Evolutionary conservation across 345 rosid species (phyloP).

Genomic region (Eucalyptus tenuipes): DNA sequence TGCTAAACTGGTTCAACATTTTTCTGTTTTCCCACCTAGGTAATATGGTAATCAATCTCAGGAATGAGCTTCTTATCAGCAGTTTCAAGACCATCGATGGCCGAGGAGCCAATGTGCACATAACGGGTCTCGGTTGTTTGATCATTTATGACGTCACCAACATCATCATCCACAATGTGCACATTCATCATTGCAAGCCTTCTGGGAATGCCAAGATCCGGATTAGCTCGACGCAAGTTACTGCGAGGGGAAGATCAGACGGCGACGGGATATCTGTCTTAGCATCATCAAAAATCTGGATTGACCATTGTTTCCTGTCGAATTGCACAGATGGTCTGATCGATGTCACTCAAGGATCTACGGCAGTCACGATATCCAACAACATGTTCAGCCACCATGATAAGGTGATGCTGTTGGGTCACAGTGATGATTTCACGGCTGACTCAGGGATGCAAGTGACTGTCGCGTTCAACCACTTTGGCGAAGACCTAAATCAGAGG

Average conservation of each 20-base stretch:
- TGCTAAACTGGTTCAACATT: background rate
- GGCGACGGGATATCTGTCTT: slow-evolving; percentile 3
- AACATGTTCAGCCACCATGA: slow-evolving; percentile 4
- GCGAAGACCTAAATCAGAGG: background rate
- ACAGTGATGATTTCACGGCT: slow-evolving; percentile 6
- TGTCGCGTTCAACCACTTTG: slow-evolving; percentile 8
- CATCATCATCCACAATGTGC: slow-evolving; percentile 6
- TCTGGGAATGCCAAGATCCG: background rate
- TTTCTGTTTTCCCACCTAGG: background rate
- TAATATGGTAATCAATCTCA: slow-evolving; percentile 5
- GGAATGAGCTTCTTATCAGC: background rate
- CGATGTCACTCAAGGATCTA: slow-evolving; percentile 7
- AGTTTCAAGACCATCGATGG: slow-evolving; percentile 13
- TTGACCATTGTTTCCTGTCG: slow-evolving; percentile 5
- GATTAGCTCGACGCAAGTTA: slow-evolving; percentile 1
- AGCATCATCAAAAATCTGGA: slow-evolving; percentile 1
- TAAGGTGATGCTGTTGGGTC: slow-evolving; percentile 11
- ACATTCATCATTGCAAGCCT: slow-evolving; percentile 10
- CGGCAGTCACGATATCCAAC: slow-evolving; percentile 5
- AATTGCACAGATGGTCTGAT: slow-evolving; percentile 9
- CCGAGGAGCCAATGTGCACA: slow-evolving; percentile 2
- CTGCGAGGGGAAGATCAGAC: background rate
- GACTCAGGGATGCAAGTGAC: slow-evolving; percentile 11
- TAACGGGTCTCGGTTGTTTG: background rate
- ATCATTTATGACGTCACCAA: background rate